Evolutionary conservation across 1,284 basidiomycete species (phyloP), one percentile per base, ranked within the genome.

Genomic region (Exobasidium rhododendri): DNA sequence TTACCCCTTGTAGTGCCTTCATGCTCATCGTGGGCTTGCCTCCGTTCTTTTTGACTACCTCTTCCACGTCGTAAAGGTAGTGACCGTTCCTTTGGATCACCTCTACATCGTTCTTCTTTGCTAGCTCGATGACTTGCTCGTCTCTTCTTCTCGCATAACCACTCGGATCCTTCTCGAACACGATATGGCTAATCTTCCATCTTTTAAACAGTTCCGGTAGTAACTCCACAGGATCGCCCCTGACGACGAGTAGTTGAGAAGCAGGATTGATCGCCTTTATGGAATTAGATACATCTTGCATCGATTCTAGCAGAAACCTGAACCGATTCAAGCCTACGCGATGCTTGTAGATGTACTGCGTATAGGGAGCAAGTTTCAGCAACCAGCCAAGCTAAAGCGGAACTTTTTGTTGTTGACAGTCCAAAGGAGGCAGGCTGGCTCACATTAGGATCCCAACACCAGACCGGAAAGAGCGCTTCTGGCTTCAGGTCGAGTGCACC

Each of bases 181-280:
- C 81, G 54, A 84, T 66, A 75, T 83, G 83, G 3, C 82, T 83
- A 46, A 85, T 83, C 10, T 78, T 73, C 83, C 83, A 85, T 28
- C 80, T 71, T 63, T 82, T 79, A 70, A 80, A 83, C 7, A 84
- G 65, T 49, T 78, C 75, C 14, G 81, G 82, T 29, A 84, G 69
- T 14, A 83, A 75, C 24, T 79, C 74, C 43, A 80, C 76, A 0
- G 83, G 83, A 53, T 81, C 75, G 29, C 84, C 85, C 40, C 84
- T 80, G 50, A 85, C 69, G 24, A 85, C 82, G 61, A 82, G 81
- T 11, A 85, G 74, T 62, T 82, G 81, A 26, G 82, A 81, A 11
- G 75, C 68, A 3, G 73, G 58, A 60, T 84, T 83, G 20, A 82
- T 65, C 4, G 66, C 64, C 2, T 80, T 81, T 59, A 84, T 77